These are phyloP conservation scores for Saxophila tyrrhenica DNA, from an alignment of 495 filamentous ascomycete genomes.

Conservation along the genomic window DNA sequence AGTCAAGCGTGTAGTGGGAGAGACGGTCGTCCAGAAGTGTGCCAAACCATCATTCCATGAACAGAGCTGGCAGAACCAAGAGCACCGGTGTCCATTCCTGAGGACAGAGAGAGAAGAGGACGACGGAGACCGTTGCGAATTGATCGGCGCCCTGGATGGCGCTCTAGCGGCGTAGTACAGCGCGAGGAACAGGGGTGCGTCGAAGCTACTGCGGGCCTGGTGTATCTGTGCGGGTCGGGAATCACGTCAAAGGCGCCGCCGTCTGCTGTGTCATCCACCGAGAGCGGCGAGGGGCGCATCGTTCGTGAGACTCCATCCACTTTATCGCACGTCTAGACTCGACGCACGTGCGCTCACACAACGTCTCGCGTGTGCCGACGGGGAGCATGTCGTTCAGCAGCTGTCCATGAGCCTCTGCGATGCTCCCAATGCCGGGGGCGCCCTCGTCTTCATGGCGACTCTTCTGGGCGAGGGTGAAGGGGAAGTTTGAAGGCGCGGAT, in stretches of 20 bases:
- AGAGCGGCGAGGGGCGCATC: neutral
- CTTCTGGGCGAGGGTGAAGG: conserved; percentile 52
- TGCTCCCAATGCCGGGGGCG: conserved; percentile 61
- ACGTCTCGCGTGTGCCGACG: too few relatives aligned
- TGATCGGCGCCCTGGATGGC: neutral
- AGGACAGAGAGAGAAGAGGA: too few relatives aligned
- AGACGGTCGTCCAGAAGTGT: too few relatives aligned
- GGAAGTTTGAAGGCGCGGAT: conserved; percentile 56
- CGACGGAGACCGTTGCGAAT: neutral
- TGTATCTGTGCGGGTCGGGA: neutral
- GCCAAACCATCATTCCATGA: too few relatives aligned
- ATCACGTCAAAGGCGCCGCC: neutral
- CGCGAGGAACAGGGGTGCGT: neutral
- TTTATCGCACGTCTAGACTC: too few relatives aligned
- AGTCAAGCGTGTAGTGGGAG: neutral
- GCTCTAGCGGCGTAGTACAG: neutral
- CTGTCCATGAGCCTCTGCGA: neutral
- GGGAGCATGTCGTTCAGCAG: neutral
- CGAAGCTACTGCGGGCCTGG: too few relatives aligned
- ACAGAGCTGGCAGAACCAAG: too few relatives aligned
- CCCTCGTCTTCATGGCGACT: conserved; percentile 64
- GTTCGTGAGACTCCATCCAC: too few relatives aligned
- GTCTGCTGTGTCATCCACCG: neutral
- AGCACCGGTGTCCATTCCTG: neutral
- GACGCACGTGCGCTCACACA: neutral